Evolutionary conservation across 1,284 basidiomycete genomes (phyloP).

Genomic region (Fomitiporia mediterranea): DNA sequence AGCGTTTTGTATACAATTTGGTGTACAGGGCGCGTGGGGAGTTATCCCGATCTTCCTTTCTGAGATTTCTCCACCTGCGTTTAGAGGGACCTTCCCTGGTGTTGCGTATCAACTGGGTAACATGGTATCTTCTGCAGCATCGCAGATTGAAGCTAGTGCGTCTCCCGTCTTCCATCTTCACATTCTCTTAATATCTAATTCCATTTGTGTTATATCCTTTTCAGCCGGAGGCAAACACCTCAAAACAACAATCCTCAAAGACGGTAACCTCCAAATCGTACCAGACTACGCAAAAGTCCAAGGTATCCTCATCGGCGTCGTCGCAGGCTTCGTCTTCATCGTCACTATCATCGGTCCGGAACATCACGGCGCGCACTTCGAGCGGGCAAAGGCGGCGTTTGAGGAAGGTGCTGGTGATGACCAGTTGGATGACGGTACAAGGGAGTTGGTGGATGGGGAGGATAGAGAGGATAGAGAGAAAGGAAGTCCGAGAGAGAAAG

Average conservation of each 20-base stretch:
- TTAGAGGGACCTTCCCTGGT: constrained; percentile 91
- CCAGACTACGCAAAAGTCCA: constrained; percentile 83
- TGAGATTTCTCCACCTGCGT: constrained; percentile 89
- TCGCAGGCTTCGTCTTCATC: constrained; percentile 62
- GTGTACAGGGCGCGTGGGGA: constrained; percentile 82
- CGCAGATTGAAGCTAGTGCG: constrained; percentile 87
- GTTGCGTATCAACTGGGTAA: constrained; percentile 87
- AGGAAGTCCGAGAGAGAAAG: neutral
- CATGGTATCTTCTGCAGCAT: constrained; percentile 86
- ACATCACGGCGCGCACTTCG: constrained; percentile 79
- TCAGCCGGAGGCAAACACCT: constrained; percentile 61
- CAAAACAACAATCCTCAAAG: constrained; percentile 43
- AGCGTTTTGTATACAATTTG: constrained; percentile 83
- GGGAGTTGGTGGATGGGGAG: constrained; percentile 22
- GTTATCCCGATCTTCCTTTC: constrained; percentile 84
- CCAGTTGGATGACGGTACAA: constrained; percentile 25
- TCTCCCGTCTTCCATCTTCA: constrained; percentile 21
- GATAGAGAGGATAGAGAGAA: neutral
- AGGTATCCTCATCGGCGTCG: constrained; percentile 82
- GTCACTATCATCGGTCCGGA: constrained; percentile 71
- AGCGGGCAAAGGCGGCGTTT: constrained; percentile 75
- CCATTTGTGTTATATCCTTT: neutral
- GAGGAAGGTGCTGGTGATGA: constrained; percentile 65
- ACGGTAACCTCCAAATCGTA: constrained; percentile 44
- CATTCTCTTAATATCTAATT: constrained; percentile 13